Evolutionary conservation across 768 basidiomycete species (phyloP).

Genomic region (Chalciporus chontae): DNA sequence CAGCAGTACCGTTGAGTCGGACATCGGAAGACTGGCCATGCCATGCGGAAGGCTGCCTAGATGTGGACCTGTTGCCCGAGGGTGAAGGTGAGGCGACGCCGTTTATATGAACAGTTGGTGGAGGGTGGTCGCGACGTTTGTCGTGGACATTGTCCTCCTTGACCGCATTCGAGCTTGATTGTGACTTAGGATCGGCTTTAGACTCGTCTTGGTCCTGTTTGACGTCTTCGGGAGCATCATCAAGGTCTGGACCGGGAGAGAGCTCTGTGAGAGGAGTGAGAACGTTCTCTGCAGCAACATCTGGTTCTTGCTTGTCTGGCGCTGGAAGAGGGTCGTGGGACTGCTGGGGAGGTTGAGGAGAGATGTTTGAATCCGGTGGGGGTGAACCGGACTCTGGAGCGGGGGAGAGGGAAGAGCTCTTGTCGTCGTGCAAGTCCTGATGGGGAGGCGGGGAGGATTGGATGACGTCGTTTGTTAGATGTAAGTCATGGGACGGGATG

Average conservation of each 20-base stretch:
- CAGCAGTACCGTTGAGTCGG: slow-evolving; percentile 19
- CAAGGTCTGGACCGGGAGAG: slow-evolving; percentile 61
- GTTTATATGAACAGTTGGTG: slow-evolving; percentile 16
- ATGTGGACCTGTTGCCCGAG: slow-evolving; percentile 20
- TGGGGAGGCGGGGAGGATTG: slow-evolving; percentile 11
- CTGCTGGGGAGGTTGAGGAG: slow-evolving; percentile 18
- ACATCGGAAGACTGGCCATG: slow-evolving; percentile 20
- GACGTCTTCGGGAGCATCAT: slow-evolving; percentile 34
- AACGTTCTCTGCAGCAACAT: slow-evolving; percentile 38
- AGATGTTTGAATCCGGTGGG: slow-evolving; percentile 21
- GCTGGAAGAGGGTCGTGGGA: slow-evolving; percentile 13
- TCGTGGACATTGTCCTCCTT: slow-evolving; percentile 15
- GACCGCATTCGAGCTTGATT: slow-evolving; percentile 13
- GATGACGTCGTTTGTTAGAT: slow-evolving; percentile 3
- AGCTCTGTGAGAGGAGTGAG: slow-evolving; percentile 78
- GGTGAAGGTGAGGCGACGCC: slow-evolving; percentile 19
- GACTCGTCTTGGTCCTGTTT: slow-evolving; percentile 37
- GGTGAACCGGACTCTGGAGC: slow-evolving; percentile 45
- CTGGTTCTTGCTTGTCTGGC: slow-evolving; percentile 31
- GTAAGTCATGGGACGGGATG: slow-evolving; percentile 20
- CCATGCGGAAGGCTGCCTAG: slow-evolving; percentile 16
- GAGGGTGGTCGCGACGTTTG: slow-evolving; percentile 15
- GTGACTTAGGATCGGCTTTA: slow-evolving; percentile 9
- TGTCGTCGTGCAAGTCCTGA: slow-evolving; percentile 34
- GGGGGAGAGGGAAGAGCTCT: slow-evolving; percentile 57